Percentiles rank a stretch among this genome's conserved stretches.
phyloP scores from a whole-genome alignment of 306 rosid species.

The Comarum palustre region DNA sequence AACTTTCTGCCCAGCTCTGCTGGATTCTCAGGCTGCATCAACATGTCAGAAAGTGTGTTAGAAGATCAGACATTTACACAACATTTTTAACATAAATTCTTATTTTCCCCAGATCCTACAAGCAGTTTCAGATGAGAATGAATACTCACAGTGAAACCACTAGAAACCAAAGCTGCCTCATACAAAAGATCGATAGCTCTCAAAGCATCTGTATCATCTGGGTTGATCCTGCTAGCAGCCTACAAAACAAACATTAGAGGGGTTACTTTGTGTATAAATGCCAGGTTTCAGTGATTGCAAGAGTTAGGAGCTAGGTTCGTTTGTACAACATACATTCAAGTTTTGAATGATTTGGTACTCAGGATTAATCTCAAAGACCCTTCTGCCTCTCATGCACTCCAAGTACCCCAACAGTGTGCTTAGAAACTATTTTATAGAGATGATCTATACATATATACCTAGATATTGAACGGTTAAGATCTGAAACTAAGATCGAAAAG shows the following conservation, averaged over 20 bases:
- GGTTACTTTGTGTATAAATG: neutral
- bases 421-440: too few relatives aligned
- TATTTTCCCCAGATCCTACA: neutral
- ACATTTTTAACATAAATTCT: neutral
- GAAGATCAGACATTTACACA: neutral
- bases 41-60: constrained; percentile 9
- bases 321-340: constrained; percentile 61
- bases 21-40: constrained; percentile 92
- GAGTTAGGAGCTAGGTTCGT: neutral
- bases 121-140: neutral
- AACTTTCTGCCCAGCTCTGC: constrained; percentile 92
- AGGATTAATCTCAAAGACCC: constrained; percentile 94
- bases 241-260: constrained; percentile 34
- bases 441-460: too few relatives aligned
- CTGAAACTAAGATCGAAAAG: too few relatives aligned
- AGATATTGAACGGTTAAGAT: too few relatives aligned
- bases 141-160: constrained; percentile 76
- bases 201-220: constrained; percentile 73
- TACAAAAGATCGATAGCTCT: constrained; percentile 90
- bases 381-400: constrained; percentile 95
- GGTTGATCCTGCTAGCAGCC: constrained; percentile 74
- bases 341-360: constrained; percentile 77
- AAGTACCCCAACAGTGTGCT: constrained; percentile 85
- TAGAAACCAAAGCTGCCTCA: constrained; percentile 93
- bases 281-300: neutral